These are phyloP conservation scores for Candida sp. DNA, from an alignment of 1,139 yeast genomes.

Conservation along the genomic window DNA sequence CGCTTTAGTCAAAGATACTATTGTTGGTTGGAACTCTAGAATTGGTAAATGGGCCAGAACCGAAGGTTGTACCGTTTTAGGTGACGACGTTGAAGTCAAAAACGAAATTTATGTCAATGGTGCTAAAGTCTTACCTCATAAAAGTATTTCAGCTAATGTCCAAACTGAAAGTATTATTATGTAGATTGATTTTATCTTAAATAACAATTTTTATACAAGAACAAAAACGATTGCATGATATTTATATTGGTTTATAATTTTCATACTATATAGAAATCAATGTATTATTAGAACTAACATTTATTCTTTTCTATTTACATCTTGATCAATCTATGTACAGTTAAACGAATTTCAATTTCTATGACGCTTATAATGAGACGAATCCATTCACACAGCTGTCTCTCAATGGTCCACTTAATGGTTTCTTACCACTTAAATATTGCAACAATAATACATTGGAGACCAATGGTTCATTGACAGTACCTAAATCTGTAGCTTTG, in stretches of 20 bases:
- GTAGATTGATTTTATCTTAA: conserved; percentile 36
- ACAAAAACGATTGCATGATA: background rate
- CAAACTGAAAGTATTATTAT: conserved; percentile 97
- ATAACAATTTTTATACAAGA: too few species aligned
- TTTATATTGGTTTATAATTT: background rate
- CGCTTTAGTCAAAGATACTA: conserved; percentile 97
- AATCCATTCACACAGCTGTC: conserved; percentile 22
- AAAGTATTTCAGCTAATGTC: conserved; percentile 92
- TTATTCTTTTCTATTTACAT: background rate
- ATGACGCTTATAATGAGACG: background rate
- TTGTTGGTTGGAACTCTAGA: conserved; percentile 99
- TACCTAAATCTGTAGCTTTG: conserved; percentile 38
- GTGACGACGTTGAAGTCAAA: conserved; percentile 98
- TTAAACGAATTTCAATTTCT: background rate
- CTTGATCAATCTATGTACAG: too few species aligned
- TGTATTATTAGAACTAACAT: background rate
- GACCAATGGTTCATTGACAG: conserved; percentile 45
- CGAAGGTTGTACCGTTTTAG: conserved; percentile 96
- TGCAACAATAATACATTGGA: conserved; percentile 54
- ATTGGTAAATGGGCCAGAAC: conserved; percentile 99
- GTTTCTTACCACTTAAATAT: conserved; percentile 58
- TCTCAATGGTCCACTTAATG: conserved; percentile 48
- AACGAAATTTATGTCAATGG: conserved; percentile 99
- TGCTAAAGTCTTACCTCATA: conserved; percentile 99
- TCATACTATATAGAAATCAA: background rate